Base-by-base conservation (phyloP, 164 flowering plant genomes). In the Echeveria elegans region DNA sequence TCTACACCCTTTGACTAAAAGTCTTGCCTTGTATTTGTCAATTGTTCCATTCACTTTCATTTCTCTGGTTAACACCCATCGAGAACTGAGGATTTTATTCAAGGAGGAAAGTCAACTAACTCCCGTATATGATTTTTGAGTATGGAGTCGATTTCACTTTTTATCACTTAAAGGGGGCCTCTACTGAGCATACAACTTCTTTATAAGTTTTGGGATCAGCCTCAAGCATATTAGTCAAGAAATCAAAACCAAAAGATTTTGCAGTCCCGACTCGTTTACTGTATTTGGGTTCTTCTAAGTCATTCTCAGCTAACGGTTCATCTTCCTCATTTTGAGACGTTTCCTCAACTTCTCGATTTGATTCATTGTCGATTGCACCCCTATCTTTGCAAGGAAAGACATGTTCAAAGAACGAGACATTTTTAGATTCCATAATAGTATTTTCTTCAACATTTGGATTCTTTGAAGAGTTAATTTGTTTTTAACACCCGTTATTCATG, bases 81-180 rank as follows among this genome's bases (percentile, higher is more conserved):
- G 52, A 52, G 7, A 37, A 38, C 52, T 56, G 36, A 9, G 66
- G 64, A 12, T 19, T 37, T 1, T 60, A 26, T 28, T 31, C 36
- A 1, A 32, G 43, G 41, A 63, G 67, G 72, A 19, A 69, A 11
- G 23, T 69, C 67, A 6, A 69, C 67, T 63, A 69, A 21, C 2
- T 45, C 28, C 23, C 67, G 47, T 31, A 43, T 69, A 4, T 37
- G 43, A 63, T 69, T 69, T 8, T 21, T 14, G 9, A 28, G 16
- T 5, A 69, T 23, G 5, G 72, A 69, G 1, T 69, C 61, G 29
- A 69, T 63, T 11, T 69, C 67, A 62, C 62, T 37, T 30, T 69
- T 29, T 2, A 69, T 40, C 1, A 36, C 52, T 37, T 64, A 6
- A 29, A 45, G 32, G 52, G 23, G 19, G 36, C 5, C 36, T 37